A percentile compares a stretch with the other conserved stretches of the same genome.
These are phyloP conservation scores for Jimgerdemannia lactiflua DNA, from an alignment of 192 early-diverging fungal genomes.

Conservation along the genomic window DNA sequence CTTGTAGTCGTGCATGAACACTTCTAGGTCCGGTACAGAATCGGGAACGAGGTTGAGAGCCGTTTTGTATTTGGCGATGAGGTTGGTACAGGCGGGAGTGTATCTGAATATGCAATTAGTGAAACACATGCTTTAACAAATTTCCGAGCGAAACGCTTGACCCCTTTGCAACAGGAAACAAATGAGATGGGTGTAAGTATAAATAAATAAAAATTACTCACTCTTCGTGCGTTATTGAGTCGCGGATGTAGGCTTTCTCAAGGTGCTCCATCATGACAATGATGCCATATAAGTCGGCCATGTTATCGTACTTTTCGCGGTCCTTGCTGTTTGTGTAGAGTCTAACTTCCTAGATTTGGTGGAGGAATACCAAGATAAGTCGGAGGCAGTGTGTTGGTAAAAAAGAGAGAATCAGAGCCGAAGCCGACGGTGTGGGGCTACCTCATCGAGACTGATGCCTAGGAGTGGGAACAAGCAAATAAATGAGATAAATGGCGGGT, in stretches of 20 bases:
- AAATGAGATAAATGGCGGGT: background rate
- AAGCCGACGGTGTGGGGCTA: background rate
- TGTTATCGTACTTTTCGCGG: slow-evolving; percentile 87
- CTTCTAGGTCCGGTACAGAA: slow-evolving; percentile 61
- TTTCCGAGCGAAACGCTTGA: no score
- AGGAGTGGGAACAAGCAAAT: background rate
- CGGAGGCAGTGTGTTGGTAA: background rate
- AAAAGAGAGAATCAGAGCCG: no score
- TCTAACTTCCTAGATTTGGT: slow-evolving; percentile 55
- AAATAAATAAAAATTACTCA: slow-evolving; percentile 25
- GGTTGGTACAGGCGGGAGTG: slow-evolving; percentile 83
- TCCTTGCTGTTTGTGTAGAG: slow-evolving; percentile 83
- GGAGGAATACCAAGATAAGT: background rate
- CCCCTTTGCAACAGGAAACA: no score
- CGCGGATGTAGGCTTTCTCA: slow-evolving; percentile 90
- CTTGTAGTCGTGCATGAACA: slow-evolving; percentile 81
- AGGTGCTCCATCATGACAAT: slow-evolving; percentile 89
- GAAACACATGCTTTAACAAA: background rate
- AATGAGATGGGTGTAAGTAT: no score
- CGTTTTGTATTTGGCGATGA: slow-evolving; percentile 92
- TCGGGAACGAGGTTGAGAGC: slow-evolving; percentile 64
- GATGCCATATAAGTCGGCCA: slow-evolving; percentile 92
- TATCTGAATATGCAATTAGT: slow-evolving; percentile 50
- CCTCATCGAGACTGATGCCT: background rate
- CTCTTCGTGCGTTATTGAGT: slow-evolving; percentile 79